These are phyloP conservation scores for Lomentospora prolificans DNA, from an alignment of 2,329 filamentous ascomycete species.

Conservation along the genomic window DNA sequence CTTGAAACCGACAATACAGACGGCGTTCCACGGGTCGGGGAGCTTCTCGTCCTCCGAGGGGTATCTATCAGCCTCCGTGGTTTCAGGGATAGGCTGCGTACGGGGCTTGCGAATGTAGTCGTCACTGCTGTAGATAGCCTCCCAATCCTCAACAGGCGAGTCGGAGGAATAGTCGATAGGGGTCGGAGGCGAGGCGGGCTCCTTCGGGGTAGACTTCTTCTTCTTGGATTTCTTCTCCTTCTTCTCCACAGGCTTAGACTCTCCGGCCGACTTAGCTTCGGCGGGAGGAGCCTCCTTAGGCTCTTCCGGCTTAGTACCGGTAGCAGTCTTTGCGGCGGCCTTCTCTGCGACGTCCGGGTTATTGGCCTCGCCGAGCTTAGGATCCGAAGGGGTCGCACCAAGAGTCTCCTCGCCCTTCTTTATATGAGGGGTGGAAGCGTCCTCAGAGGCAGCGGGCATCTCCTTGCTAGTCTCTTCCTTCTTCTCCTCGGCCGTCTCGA, in stretches of 20 bases:
- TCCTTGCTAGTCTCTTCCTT: conserved; percentile 11
- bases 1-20: conserved; percentile 50
- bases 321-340: conserved; percentile 1
- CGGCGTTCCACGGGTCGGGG: conserved; percentile 51
- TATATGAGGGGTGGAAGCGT: conserved; percentile 8
- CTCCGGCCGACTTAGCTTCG: no score
- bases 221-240: conserved; percentile 13
- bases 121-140: conserved; percentile 48
- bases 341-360: conserved; percentile 12
- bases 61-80: conserved; percentile 27
- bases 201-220: conserved; percentile 15
- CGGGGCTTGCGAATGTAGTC: conserved; percentile 45
- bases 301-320: conserved; percentile 10
- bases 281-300: conserved; percentile 8
- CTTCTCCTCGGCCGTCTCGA: conserved; percentile 8
- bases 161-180: conserved; percentile 44
- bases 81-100: conserved; percentile 24
- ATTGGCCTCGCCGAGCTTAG: conserved; percentile 12
- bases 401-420: conserved; percentile 12
- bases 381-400: conserved; percentile 10
- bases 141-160: conserved; percentile 49
- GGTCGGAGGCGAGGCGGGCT: conserved; percentile 20
- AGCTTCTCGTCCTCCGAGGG: conserved; percentile 48
- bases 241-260: conserved; percentile 12
- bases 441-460: conserved; percentile 10